phyloP scores from a whole-genome alignment of 169 alveolate genomes.

The Plasmodium inui region DNA sequence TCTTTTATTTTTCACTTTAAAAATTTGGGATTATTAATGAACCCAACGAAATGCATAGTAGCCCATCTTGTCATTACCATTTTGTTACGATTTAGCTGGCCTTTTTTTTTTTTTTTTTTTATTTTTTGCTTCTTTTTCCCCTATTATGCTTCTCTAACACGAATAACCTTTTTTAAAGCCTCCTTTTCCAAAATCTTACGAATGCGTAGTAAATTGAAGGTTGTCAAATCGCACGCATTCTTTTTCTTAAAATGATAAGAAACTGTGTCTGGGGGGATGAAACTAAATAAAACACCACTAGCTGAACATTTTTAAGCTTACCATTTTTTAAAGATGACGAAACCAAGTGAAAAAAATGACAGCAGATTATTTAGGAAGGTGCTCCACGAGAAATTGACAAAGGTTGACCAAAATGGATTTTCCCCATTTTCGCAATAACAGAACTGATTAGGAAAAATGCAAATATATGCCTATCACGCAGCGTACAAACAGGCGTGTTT shows the following conservation, averaged over 20 bases:
- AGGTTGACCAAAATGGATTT: constrained; percentile 32
- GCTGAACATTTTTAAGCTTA: neutral
- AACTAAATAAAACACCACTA: neutral
- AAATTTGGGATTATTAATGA: neutral
- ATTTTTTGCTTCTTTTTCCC: neutral
- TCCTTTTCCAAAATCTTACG: neutral
- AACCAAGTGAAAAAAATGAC: constrained; percentile 20
- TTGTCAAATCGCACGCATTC: neutral
- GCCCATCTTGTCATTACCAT: neutral
- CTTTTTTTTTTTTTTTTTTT: neutral
- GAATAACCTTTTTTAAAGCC: neutral
- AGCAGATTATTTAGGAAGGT: constrained; percentile 45
- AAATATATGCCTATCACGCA: neutral
- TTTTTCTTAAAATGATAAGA: neutral
- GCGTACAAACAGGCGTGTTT: neutral
- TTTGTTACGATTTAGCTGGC: neutral
- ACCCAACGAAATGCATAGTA: neutral
- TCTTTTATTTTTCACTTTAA: neutral
- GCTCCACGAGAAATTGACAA: constrained; percentile 55
- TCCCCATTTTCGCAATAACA: neutral
- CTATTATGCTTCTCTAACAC: neutral
- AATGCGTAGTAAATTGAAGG: neutral
- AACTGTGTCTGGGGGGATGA: neutral
- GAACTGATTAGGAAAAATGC: neutral
- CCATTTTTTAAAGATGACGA: constrained; percentile 50